A percentile compares a stretch with the other conserved stretches of the same genome.
Evolutionary conservation across 495 filamentous ascomycete species (phyloP).

Genomic region (Pseudevernia furfuracea): DNA sequence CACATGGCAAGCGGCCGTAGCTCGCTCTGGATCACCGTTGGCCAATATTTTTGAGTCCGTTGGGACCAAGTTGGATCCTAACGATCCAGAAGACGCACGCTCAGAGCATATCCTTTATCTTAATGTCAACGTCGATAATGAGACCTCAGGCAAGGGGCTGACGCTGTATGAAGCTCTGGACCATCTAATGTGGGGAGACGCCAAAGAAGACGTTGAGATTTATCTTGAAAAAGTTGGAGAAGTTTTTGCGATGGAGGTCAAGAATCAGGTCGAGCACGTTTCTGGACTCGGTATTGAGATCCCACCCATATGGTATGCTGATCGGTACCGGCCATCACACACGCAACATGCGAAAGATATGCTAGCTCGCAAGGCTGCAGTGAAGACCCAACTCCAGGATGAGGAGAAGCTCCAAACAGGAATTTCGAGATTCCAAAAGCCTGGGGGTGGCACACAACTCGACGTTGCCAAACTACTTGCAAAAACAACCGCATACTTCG

Average conservation of each 20-base stretch:
- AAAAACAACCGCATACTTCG: conserved; percentile 15
- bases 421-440: conserved; percentile 21
- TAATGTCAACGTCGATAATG: conserved; percentile 35
- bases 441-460: neutral
- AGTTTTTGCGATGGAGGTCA: conserved; percentile 57
- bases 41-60: conserved; percentile 22
- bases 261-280: conserved; percentile 36
- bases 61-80: conserved; percentile 14
- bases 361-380: conserved; percentile 34
- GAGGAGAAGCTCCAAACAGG: conserved; percentile 33
- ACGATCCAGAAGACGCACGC: conserved; percentile 32
- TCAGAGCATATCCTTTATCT: conserved; percentile 39
- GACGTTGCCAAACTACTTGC: conserved; percentile 17
- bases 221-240: conserved; percentile 54
- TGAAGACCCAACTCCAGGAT: conserved; percentile 36
- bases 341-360: conserved; percentile 48
- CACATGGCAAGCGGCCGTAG: conserved; percentile 28
- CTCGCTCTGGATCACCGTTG: conserved; percentile 26
- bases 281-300: conserved; percentile 54
- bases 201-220: conserved; percentile 45
- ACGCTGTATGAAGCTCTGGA: conserved; percentile 73
- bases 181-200: conserved; percentile 53
- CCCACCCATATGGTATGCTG: conserved; percentile 65
- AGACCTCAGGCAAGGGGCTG: conserved; percentile 36
- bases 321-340: conserved; percentile 62